A percentile compares a stretch with the other conserved stretches of the same genome.
These are phyloP conservation scores for Closterium sp. DNA, from an alignment of 139 green algal genomes.

Conservation along the genomic window DNA sequence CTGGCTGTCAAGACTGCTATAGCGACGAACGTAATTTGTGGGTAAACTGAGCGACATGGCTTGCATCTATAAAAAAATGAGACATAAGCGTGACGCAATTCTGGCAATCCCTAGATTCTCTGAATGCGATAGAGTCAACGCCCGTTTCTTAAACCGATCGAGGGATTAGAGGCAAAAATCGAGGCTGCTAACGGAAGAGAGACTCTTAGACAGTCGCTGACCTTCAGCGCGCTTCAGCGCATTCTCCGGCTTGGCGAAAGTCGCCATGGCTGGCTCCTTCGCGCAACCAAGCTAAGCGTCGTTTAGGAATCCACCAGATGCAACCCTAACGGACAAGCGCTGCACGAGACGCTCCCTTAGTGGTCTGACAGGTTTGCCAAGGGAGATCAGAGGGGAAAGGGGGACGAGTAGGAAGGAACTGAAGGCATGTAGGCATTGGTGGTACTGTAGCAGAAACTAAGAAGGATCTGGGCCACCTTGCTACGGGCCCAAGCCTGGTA, in stretches of 20 bases:
- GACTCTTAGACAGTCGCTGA: slow-evolving; percentile 22
- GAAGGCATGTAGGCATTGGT: too few species aligned
- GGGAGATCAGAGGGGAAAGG: too few species aligned
- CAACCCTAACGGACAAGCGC: not conserved
- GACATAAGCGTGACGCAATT: not conserved
- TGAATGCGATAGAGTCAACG: not conserved
- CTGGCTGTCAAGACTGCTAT: not conserved
- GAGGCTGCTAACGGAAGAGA: not conserved
- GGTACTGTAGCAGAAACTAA: too few species aligned
- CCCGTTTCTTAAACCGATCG: not conserved
- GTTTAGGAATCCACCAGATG: not conserved
- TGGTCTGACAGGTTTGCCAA: too few species aligned
- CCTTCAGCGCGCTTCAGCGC: slow-evolving; percentile 89
- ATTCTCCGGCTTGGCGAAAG: slow-evolving; percentile 91
- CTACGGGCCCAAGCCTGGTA: too few species aligned
- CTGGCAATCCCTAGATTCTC: not conserved
- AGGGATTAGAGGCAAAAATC: not conserved
- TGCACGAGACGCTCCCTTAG: too few species aligned
- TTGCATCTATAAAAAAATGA: not conserved
- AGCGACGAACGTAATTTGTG: not conserved
- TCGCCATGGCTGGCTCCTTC: slow-evolving; percentile 28
- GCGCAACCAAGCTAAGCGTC: not conserved
- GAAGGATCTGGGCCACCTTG: too few species aligned
- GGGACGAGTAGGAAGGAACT: too few species aligned
- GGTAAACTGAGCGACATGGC: not conserved